Conservation (phyloP, 495 filamentous ascomycete species). For the Aspergillus sclerotioniger region DNA sequence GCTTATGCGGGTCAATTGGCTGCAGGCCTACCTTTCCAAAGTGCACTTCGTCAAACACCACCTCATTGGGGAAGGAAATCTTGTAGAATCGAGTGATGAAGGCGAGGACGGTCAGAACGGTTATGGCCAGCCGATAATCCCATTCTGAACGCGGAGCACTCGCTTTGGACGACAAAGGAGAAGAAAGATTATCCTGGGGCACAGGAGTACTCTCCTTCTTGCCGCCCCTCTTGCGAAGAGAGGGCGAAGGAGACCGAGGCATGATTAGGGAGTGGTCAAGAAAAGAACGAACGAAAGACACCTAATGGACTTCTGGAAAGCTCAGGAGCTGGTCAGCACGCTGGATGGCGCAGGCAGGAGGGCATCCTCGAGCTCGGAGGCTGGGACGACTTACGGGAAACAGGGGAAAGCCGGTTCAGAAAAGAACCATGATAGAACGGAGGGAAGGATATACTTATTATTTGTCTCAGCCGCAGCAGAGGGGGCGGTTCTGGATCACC, state of each 20-base stretch:
- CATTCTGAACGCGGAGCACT: conserved; percentile 56
- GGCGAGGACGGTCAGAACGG: conserved; percentile 74
- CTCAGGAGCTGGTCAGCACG: neutral
- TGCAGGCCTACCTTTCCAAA: conserved; percentile 84
- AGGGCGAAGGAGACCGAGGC: conserved; percentile 39
- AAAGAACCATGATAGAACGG: conserved; percentile 19
- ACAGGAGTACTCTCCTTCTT: conserved; percentile 40
- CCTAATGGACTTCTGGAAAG: conserved; percentile 18
- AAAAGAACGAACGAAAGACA: conserved; percentile 38
- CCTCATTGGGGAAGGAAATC: conserved; percentile 89
- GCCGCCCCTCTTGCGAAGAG: conserved; percentile 52
- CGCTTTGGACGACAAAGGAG: conserved; percentile 19
- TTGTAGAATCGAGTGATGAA: conserved; percentile 94
- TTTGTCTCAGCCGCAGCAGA: neutral
- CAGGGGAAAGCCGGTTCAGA: conserved; percentile 11
- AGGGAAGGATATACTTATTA: neutral
- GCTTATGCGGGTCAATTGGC: conserved; percentile 8
- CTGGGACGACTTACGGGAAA: neutral
- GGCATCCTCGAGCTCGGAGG: neutral
- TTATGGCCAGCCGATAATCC: conserved; percentile 81
- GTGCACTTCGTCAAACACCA: conserved; percentile 99
- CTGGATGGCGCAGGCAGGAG: neutral
- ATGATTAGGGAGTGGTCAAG: conserved; percentile 27
- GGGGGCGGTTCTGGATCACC: neutral
- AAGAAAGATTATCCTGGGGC: conserved; percentile 29